Percentiles rank a stretch among this genome's conserved stretches.
phyloP scores from a whole-genome alignment of 2,329 filamentous ascomycete species.

The Sporothrix variecibatus region DNA sequence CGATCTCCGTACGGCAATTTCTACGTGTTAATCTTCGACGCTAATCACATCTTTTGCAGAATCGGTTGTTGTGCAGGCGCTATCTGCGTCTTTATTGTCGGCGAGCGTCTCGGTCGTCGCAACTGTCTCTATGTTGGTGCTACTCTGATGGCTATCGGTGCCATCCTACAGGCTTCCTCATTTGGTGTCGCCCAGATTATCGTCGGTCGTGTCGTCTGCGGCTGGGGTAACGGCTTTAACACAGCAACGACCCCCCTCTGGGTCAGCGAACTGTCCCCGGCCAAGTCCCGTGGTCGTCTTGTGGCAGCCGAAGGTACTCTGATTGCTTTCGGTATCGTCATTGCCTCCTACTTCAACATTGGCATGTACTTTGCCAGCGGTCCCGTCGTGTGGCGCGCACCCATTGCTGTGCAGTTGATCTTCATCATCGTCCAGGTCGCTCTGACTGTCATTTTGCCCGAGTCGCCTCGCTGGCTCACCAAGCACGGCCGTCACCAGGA shows the following conservation, averaged over 20 bases:
- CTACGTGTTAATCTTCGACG: neutral
- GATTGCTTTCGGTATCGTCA: conserved; percentile 58
- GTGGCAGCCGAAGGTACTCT: conserved; percentile 64
- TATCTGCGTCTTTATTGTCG: conserved; percentile 38
- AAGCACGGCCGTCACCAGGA: conserved; percentile 47
- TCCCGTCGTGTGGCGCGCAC: conserved; percentile 60
- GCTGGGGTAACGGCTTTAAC: conserved; percentile 46
- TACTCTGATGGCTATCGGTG: conserved; percentile 47
- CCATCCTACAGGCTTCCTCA: conserved; percentile 44
- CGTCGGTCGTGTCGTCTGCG: conserved; percentile 48
- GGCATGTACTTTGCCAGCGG: conserved; percentile 55
- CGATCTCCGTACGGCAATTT: conserved; percentile 39
- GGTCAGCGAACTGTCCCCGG: conserved; percentile 60
- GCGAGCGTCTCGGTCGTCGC: conserved; percentile 46
- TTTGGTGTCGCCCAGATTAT: conserved; percentile 46
- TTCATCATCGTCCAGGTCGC: conserved; percentile 58
- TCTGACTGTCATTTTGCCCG: conserved; percentile 55
- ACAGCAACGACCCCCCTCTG: conserved; percentile 57
- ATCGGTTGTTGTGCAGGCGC: conserved; percentile 38
- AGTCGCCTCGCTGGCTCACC: conserved; percentile 52
- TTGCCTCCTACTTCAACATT: conserved; percentile 63
- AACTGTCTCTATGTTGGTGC: conserved; percentile 45
- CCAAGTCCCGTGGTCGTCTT: conserved; percentile 59
- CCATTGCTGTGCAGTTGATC: conserved; percentile 58
- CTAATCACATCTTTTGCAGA: conserved; percentile 25